A percentile compares a stretch with the other conserved stretches of the same genome.
Evolutionary conservation across 2,329 filamentous ascomycete species (phyloP).

Genomic region (Sclerotinia nivalis): DNA sequence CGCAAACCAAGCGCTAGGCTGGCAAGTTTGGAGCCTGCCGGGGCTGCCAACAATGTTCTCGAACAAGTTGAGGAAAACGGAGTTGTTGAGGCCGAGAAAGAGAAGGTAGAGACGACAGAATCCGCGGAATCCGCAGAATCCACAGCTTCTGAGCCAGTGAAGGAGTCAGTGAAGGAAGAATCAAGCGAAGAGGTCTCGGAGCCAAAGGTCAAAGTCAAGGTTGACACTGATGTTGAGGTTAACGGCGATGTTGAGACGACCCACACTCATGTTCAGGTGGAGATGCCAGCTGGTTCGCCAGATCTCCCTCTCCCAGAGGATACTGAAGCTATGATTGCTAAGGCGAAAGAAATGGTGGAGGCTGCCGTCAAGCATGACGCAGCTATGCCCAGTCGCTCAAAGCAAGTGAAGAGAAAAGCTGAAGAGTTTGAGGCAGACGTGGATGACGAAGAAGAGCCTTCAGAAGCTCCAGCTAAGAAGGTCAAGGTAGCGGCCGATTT

Average conservation of each 20-base stretch:
- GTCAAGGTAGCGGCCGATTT: constrained; percentile 74
- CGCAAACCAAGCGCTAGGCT: constrained; percentile 49
- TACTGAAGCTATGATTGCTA: constrained; percentile 78
- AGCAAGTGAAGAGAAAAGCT: constrained; percentile 61
- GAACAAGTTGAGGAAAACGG: constrained; percentile 50
- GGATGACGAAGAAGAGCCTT: constrained; percentile 9
- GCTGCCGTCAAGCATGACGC: constrained; percentile 54
- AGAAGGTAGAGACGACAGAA: not conserved
- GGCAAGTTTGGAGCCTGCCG: constrained; percentile 46
- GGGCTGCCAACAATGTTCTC: constrained; percentile 46
- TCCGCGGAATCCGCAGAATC: constrained; percentile 13
- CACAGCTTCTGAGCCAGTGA: not conserved
- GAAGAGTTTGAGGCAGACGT: constrained; percentile 44
- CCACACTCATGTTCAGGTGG: constrained; percentile 72
- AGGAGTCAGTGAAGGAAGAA: constrained; percentile 15
- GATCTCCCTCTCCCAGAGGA: constrained; percentile 75
- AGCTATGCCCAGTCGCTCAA: constrained; percentile 54
- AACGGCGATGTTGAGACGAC: constrained; percentile 64
- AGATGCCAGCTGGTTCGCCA: constrained; percentile 66
- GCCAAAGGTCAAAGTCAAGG: constrained; percentile 65
- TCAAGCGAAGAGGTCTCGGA: constrained; percentile 47
- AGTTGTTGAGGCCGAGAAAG: constrained; percentile 35
- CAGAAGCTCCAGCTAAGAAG: constrained; percentile 63
- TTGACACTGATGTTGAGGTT: constrained; percentile 62
- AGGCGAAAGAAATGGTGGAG: constrained; percentile 86